Percentiles rank a stretch among this genome's conserved stretches.
phyloP scores from a whole-genome alignment of 2,329 filamentous ascomycete genomes.

The Cryoendolithus antarcticus region DNA sequence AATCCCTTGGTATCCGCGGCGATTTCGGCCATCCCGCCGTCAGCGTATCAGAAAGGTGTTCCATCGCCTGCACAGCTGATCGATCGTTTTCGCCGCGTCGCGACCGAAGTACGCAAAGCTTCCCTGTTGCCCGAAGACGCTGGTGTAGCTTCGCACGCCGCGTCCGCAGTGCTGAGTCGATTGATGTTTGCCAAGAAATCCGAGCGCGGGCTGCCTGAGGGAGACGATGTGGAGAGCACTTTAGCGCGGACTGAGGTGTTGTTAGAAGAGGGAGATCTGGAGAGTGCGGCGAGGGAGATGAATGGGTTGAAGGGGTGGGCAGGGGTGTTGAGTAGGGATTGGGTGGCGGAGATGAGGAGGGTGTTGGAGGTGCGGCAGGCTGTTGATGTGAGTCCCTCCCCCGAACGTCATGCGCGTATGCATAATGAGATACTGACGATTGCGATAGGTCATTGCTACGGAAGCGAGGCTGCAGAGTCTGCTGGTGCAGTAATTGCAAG shows the following conservation, averaged over 20 bases:
- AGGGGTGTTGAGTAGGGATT: constrained; percentile 86
- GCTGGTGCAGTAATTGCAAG: constrained; percentile 53
- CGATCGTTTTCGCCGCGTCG: constrained; percentile 93
- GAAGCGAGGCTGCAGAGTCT: constrained; percentile 83
- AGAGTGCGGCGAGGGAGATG: constrained; percentile 87
- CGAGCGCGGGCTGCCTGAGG: constrained; percentile 54
- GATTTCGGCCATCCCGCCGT: constrained; percentile 90
- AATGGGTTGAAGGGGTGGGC: constrained; percentile 89
- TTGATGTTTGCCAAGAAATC: constrained; percentile 81
- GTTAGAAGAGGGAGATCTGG: constrained; percentile 85
- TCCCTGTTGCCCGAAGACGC: constrained; percentile 84
- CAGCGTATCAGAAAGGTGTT: constrained; percentile 84
- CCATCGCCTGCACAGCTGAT: constrained; percentile 74
- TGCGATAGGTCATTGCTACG: constrained; percentile 68
- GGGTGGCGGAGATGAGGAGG: constrained; percentile 80
- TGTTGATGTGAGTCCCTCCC: constrained; percentile 62
- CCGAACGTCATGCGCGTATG: no score
- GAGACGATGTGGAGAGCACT: constrained; percentile 87
- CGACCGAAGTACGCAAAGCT: constrained; percentile 85
- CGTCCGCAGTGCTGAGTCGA: constrained; percentile 80
- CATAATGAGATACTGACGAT: no score
- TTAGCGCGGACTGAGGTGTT: constrained; percentile 78
- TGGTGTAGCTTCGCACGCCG: constrained; percentile 86
- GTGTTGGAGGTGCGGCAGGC: constrained; percentile 93
- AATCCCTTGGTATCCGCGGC: constrained; percentile 72